Evolutionary conservation across 192 early-diverging fungal species (phyloP).

Genomic region (Geranomyces michiganensis): DNA sequence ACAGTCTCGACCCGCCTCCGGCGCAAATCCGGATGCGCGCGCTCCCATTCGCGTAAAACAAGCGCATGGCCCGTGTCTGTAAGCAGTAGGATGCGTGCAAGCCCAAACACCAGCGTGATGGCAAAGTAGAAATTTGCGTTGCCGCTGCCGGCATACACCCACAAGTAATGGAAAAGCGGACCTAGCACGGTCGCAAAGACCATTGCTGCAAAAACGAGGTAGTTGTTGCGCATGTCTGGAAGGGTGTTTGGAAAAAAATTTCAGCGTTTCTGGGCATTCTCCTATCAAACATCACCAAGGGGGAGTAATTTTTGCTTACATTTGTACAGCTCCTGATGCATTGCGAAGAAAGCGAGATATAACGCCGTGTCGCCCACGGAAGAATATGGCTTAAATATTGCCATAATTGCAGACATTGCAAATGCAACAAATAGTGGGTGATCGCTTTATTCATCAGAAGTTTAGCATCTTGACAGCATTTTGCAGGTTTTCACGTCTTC

Average conservation of each 20-base stretch:
- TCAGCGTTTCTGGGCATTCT: too few relatives aligned
- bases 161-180: conserved; percentile 91
- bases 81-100: conserved; percentile 83
- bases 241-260: not conserved
- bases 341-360: conserved; percentile 77
- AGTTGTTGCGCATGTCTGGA: conserved; percentile 81
- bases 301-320: conserved; percentile 57
- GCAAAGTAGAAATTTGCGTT: conserved; percentile 99
- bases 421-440: conserved; percentile 78
- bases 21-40: conserved; percentile 57
- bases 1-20: conserved; percentile 51
- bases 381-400: conserved; percentile 93
- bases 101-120: conserved; percentile 87
- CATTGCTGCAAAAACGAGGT: conserved; percentile 70
- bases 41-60: conserved; percentile 80
- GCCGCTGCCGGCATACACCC: conserved; percentile 94
- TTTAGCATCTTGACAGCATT: not conserved
- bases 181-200: conserved; percentile 76
- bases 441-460: conserved; percentile 46
- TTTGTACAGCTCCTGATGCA: conserved; percentile 85
- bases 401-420: conserved; percentile 73
- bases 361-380: conserved; percentile 83
- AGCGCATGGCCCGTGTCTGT: conserved; percentile 83
- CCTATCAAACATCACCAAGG: too few relatives aligned
- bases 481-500: too few relatives aligned